Evolutionary conservation across 108 stramenopile species (phyloP), one percentile per base, ranked within the genome.

Genomic region (Pinguiococcus pyrenoidosus): DNA sequence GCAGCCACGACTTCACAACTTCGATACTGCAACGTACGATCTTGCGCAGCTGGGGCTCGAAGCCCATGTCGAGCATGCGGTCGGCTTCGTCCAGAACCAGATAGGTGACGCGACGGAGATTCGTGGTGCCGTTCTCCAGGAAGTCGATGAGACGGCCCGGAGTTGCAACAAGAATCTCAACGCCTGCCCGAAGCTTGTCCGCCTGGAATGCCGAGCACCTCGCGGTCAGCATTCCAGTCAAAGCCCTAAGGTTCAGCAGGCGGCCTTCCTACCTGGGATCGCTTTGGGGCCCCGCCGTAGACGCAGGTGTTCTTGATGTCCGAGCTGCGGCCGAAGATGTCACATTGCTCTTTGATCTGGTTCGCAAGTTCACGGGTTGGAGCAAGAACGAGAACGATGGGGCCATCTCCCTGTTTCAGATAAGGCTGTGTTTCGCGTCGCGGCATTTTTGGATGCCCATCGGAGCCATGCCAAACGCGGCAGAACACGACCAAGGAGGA

Each of bases 331-430:
- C 92, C 94, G 59, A 99, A 99, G 65, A 92, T 93, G 78, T 93
- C 93, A 52, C 93, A 95, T 66, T 99, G 94, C 47, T 85, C 89
- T 56, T 95, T 92, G 80, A 99, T 99, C 71, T 99, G 98, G 26
- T 88, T 73, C 0, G 98, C 98, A 26, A 99, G 87, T 68, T 99
- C 98, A 24, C 98, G 86, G 4, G 98, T 99, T 0, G 98, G 98
- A 4, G 94, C 93, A 27, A 94, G 65, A 5, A 87, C 92, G 13
- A 99, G 77, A 0, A 91, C 85, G 59, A 96, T 96, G 4, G 95
- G 98, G 1, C 98, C 98, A 42, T 99, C 94, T 10, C 94, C 98
- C 2, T 83, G 88, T 61, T 91, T 82, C 42, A 99, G 74, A 54
- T 99, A 93, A 44, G 80, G 91, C 94, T 96, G 78, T 32, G 58